Conservation (phyloP, 2,329 filamentous ascomycete species). For the Fusarium sororula region DNA sequence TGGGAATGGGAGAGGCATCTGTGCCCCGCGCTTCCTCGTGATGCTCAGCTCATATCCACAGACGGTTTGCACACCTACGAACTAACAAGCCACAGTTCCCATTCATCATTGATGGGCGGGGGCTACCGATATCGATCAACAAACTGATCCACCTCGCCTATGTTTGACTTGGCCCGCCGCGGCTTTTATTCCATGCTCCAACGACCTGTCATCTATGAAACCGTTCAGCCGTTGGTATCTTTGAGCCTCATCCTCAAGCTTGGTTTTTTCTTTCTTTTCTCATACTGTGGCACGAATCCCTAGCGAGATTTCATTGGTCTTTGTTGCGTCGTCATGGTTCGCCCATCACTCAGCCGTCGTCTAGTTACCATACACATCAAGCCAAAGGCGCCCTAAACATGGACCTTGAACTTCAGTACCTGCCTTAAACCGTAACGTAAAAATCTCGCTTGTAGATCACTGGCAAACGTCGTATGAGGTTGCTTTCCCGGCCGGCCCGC, state of each 20-base stretch:
- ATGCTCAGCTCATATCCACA: slow-evolving; percentile 33
- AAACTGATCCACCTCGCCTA: slow-evolving; percentile 28
- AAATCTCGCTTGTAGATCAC: slow-evolving; percentile 31
- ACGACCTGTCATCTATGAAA: slow-evolving; percentile 4
- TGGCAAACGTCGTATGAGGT: slow-evolving; percentile 27
- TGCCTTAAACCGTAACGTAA: slow-evolving; percentile 34
- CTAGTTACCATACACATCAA: not conserved
- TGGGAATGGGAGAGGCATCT: slow-evolving; percentile 17
- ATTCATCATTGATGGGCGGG: slow-evolving; percentile 1
- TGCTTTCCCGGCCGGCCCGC: slow-evolving; percentile 27
- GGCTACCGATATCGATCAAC: slow-evolving; percentile 30
- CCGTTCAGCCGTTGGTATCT: slow-evolving; percentile 28
- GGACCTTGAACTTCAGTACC: slow-evolving; percentile 26
- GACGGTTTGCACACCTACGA: slow-evolving; percentile 17
- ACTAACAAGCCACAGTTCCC: slow-evolving; percentile 37
- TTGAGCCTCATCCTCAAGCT: slow-evolving; percentile 21
- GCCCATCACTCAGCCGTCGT: not conserved
- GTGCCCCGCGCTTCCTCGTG: slow-evolving; percentile 37
- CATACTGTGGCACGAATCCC: slow-evolving; percentile 5
- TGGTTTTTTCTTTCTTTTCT: not conserved
- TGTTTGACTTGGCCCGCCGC: slow-evolving; percentile 28
- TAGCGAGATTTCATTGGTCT: slow-evolving; percentile 15
- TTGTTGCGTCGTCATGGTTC: slow-evolving; percentile 2
- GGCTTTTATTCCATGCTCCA: slow-evolving; percentile 20
- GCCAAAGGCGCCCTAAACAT: slow-evolving; percentile 15